Evolutionary conservation across 2,329 filamentous ascomycete species (phyloP), one percentile per base, ranked within the genome.

Genomic region (Beauveria varroae): DNA sequence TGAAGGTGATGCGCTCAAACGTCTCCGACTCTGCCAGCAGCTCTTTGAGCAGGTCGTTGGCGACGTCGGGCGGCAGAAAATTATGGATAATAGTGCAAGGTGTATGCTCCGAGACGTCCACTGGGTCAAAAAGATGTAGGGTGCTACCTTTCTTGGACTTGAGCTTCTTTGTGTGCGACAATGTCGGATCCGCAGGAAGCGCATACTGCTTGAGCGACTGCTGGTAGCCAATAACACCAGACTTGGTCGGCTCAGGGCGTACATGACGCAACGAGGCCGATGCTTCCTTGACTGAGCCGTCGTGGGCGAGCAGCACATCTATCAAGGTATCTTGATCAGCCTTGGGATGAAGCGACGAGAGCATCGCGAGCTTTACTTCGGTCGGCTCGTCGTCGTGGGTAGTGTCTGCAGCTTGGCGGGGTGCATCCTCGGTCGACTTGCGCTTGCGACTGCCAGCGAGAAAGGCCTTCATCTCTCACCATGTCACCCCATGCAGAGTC

Each of bases 71-170:
- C 0, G 91, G 86, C 0, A 99, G 79, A 67, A 98, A 97, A 69
- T 96, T 95, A 74, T 96, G 92, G 60, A 97, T 86, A 65, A 98
- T 89, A 12, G 90, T 93, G 74, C 93, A 97, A 1, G 95, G 92
- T 0, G 93, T 96, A 69, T 96, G 84, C 26, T 84, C 81, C 54
- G 90, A 88, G 51, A 98, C 85, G 67, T 96, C 92, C 44, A 85
- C 79, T 0, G 93, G 90, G 47, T 90, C 86, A 73, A 89, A 98
- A 0, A 98, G 79, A 70, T 93, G 89, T 2, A 98, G 75, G 0
- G 93, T 97, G 67, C 86, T 85, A 14, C 93, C 93, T 70, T 88
- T 96, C 68, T 84, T 88, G 0, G 89, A 86, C 63, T 90, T 74
- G 0, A 81, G 65, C 65, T 78, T 84, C 68, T 80, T 83, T 68